A percentile compares a stretch with the other conserved stretches of the same genome.
These are phyloP conservation scores for Mikania micrantha DNA, from an alignment of 129 eudicot genomes.

Conservation along the genomic window DNA sequence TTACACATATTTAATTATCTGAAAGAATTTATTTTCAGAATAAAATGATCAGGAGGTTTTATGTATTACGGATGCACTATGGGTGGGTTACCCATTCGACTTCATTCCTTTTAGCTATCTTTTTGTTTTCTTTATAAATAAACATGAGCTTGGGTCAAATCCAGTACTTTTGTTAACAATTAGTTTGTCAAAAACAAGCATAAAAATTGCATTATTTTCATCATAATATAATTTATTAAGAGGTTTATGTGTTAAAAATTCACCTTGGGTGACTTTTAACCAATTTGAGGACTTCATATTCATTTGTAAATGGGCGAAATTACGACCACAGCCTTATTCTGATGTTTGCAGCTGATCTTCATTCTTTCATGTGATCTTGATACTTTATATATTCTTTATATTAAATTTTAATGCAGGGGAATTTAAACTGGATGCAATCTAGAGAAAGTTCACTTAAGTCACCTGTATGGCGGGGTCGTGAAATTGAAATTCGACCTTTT, in stretches of 20 bases:
- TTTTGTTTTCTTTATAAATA: not conserved
- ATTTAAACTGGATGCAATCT: slow-evolving; percentile 99
- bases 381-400: not conserved
- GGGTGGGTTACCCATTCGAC: not conserved
- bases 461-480: slow-evolving; percentile 97
- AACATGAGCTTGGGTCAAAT: not conserved
- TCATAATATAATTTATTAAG: not conserved
- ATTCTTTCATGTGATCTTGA: slow-evolving; percentile 12
- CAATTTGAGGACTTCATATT: not conserved
- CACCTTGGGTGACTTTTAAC: not conserved
- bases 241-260: not conserved
- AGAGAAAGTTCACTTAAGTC: slow-evolving; percentile 82
- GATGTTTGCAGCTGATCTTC: not conserved
- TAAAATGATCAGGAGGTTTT: not conserved
- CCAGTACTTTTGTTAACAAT: not conserved
- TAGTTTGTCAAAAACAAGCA: not conserved
- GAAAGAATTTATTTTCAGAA: not conserved
- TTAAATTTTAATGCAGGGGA: slow-evolving; percentile 49
- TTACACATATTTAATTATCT: not conserved
- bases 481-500: slow-evolving; percentile 92
- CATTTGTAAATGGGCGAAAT: not conserved
- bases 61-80: not conserved
- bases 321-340: not conserved
- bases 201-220: not conserved
- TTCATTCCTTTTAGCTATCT: not conserved